A percentile compares a stretch with the other conserved stretches of the same genome.
Conservation (phyloP, 2,329 filamentous ascomycete species). For the Domatiomyces globalis region DNA sequence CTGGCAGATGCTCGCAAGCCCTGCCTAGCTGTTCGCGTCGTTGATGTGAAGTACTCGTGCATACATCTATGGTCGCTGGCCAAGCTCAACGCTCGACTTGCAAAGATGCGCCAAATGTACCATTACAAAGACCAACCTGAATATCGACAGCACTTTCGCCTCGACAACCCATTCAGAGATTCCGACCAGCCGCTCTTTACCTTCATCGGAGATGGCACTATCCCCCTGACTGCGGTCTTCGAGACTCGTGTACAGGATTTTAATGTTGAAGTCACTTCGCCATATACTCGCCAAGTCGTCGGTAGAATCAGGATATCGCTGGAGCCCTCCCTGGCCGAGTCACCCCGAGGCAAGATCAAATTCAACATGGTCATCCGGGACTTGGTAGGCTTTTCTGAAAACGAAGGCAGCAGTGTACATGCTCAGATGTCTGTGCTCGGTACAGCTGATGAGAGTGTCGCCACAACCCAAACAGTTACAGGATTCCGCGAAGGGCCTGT, state of each 20-base stretch:
- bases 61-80: slow-evolving; percentile 90
- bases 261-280: slow-evolving; percentile 74
- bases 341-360: slow-evolving; percentile 81
- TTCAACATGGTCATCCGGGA: slow-evolving; percentile 99
- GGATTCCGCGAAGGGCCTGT: slow-evolving; percentile 89
- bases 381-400: slow-evolving; percentile 82
- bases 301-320: slow-evolving; percentile 82
- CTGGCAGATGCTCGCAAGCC: slow-evolving; percentile 74
- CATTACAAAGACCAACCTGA: slow-evolving; percentile 93
- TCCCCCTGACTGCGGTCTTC: slow-evolving; percentile 84
- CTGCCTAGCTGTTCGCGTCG: slow-evolving; percentile 75
- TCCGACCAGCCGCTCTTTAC: slow-evolving; percentile 84
- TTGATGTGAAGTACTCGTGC: slow-evolving; percentile 76
- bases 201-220: slow-evolving; percentile 80
- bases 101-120: slow-evolving; percentile 90
- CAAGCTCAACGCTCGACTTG: slow-evolving; percentile 75
- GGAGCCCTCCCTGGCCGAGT: slow-evolving; percentile 84
- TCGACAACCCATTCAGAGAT: slow-evolving; percentile 88
- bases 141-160: slow-evolving; percentile 79
- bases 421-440: slow-evolving; percentile 93
- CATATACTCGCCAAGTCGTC: slow-evolving; percentile 79
- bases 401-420: slow-evolving; percentile 90
- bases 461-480: slow-evolving; percentile 85
- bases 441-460: slow-evolving; percentile 74
- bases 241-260: slow-evolving; percentile 92